Conservation (phyloP, 371 early-diverging fungal species). For the Actinomortierella wolfii region DNA sequence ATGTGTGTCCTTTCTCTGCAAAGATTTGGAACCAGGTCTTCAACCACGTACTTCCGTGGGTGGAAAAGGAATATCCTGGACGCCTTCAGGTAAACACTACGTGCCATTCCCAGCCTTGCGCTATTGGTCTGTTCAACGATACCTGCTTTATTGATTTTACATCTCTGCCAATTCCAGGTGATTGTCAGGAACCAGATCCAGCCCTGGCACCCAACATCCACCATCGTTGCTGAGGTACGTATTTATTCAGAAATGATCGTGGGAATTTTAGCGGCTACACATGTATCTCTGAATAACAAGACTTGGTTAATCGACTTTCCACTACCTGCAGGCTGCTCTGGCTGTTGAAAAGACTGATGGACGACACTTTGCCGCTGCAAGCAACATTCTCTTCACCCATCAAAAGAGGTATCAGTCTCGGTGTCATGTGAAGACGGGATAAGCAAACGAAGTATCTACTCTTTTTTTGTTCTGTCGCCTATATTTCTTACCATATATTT, state of each 20-base stretch:
- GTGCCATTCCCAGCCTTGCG: background rate
- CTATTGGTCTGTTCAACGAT: background rate
- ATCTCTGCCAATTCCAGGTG: constrained; percentile 36
- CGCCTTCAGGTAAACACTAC: constrained; percentile 49
- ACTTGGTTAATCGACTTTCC: background rate
- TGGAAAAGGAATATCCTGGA: constrained; percentile 53
- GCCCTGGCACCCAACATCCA: constrained; percentile 83
- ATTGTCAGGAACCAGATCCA: constrained; percentile 84
- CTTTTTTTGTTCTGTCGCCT: background rate
- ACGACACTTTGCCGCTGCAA: constrained; percentile 59
- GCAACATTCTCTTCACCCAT: constrained; percentile 61
- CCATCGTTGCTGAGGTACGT: constrained; percentile 69
- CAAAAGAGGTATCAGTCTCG: constrained; percentile 59
- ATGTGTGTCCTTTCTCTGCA: constrained; percentile 69
- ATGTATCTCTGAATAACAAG: too few relatives aligned
- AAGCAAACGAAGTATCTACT: background rate
- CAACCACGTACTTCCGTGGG: constrained; percentile 62
- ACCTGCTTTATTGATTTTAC: too few relatives aligned
- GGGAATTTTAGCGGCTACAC: too few relatives aligned
- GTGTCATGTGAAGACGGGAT: background rate
- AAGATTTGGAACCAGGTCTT: constrained; percentile 53
- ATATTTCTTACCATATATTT: background rate
- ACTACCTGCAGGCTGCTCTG: constrained; percentile 58
- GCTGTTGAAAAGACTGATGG: constrained; percentile 75
- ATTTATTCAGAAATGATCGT: too few relatives aligned